Evolutionary conservation across 2,329 filamentous ascomycete genomes (phyloP).

Genomic region (Paracamarosporium sp.): DNA sequence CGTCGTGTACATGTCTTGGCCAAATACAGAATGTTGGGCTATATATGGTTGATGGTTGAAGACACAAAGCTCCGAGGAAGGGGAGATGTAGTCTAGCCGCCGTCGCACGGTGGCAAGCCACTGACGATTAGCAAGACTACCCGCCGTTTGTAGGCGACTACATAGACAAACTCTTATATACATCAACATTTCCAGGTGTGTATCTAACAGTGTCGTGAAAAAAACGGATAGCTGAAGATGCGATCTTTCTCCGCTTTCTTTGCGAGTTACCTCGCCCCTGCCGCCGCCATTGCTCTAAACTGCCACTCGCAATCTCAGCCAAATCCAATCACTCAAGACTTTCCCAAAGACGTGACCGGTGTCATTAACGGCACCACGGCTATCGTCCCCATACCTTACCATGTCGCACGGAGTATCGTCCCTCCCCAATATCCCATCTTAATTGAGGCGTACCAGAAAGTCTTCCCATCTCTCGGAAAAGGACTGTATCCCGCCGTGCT

Average conservation of each 20-base stretch:
- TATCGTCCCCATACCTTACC: constrained; percentile 59
- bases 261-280: not conserved
- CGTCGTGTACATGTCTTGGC: not conserved
- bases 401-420: constrained; percentile 55
- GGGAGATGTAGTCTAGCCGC: not conserved
- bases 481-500: constrained; percentile 62
- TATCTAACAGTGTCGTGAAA: not conserved
- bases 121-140: not conserved
- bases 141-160: not conserved
- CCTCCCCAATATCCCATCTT: constrained; percentile 59
- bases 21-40: not conserved
- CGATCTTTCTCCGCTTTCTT: not conserved
- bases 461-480: constrained; percentile 58
- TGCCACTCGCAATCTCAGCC: constrained; percentile 35
- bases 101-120: not conserved
- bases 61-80: not conserved
- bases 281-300: constrained; percentile 21
- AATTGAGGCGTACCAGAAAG: constrained; percentile 53
- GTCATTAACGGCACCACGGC: constrained; percentile 62
- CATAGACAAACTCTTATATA: too few species aligned
- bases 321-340: constrained; percentile 57
- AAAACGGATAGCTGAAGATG: not conserved
- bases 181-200: too few species aligned
- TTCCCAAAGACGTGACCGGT: constrained; percentile 58
- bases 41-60: not conserved